These are phyloP conservation scores for Claviceps arundinis DNA, from an alignment of 2,329 filamentous ascomycete genomes.

Conservation along the genomic window DNA sequence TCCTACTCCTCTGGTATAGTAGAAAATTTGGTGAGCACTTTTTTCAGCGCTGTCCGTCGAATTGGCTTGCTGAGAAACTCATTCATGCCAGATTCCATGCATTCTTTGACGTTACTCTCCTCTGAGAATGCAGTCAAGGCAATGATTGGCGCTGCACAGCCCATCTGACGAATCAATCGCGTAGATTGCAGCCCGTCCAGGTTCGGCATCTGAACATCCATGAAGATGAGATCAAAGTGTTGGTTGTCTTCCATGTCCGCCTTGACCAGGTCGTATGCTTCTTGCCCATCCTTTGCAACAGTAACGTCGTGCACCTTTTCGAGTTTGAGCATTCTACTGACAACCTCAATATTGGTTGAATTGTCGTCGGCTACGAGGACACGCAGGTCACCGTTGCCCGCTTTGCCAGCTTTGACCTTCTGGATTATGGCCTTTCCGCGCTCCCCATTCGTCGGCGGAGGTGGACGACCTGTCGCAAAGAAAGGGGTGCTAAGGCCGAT, in stretches of 20 bases:
- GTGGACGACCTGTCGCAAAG: constrained; percentile 40
- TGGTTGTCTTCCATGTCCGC: constrained; percentile 61
- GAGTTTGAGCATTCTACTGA: constrained; percentile 54
- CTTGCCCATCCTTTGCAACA: constrained; percentile 73
- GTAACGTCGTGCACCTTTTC: constrained; percentile 79
- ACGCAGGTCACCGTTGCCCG: constrained; percentile 48
- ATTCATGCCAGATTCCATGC: constrained; percentile 83
- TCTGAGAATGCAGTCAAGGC: constrained; percentile 84
- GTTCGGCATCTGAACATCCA: constrained; percentile 95
- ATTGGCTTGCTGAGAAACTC: constrained; percentile 73
- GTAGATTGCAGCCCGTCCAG: constrained; percentile 82
- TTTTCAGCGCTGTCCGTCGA: constrained; percentile 69
- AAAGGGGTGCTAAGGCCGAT: constrained; percentile 76
- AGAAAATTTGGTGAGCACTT: constrained; percentile 71
- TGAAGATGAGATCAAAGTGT: constrained; percentile 80
- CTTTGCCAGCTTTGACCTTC: constrained; percentile 37
- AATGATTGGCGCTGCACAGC: constrained; percentile 79
- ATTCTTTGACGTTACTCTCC: constrained; percentile 76
- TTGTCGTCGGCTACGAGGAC: constrained; percentile 73
- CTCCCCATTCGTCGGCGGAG: constrained; percentile 26
- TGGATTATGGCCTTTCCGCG: constrained; percentile 55
- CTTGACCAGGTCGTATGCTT: constrained; percentile 78
- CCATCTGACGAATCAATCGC: constrained; percentile 69
- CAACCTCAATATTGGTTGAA: constrained; percentile 43
- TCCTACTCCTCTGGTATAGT: constrained; percentile 60